Evolutionary conservation across 805 yeast species (phyloP), one percentile per base, ranked within the genome.

Genomic region (Ogataea glucozyma): DNA sequence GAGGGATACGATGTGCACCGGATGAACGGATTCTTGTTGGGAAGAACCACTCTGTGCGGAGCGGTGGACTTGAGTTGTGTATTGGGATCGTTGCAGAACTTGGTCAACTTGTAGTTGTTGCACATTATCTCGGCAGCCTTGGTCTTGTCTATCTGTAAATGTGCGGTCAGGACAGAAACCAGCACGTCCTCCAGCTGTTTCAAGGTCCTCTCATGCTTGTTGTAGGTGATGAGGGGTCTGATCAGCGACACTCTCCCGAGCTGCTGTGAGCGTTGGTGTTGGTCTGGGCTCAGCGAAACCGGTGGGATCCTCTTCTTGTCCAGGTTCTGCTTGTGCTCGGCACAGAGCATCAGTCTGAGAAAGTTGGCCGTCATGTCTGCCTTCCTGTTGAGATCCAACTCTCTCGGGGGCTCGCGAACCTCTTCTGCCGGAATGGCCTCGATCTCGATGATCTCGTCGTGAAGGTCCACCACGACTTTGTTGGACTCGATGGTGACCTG

Each of bases 371-470:
- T 71, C 21, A 76, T 66, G 41, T 79, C 78, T 4, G 90, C 88
- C 41, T 70, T 45, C 8, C 43, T 64, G 19, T 54, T 58, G 42
- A 66, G 66, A 27, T 66, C 58, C 17, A 51, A 44, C 4, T 49
- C 52, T 12, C 40, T 33, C n/a, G 42, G 46, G 4, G 36, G 43
- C 4, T 32, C 30, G 4, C 64, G 54, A 3, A 70, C 61, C 19
- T 60, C 65, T 14, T 64, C 69, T 6, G 60, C 67, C 4, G 74
- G 67, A 12, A 79, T 72, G n/a, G 79, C 69, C 48, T 83, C 93
- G 38, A 90, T 73, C 58, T 86, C 95, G 26, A 90, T 67, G 26
- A 77, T 67, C 47, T 83, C 85, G 48, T 83, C 80, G 30, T 78
- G 75, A 14, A 85, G 63, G 47, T 85, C 88, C 31, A 88, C 71